Percentiles rank a stretch among this genome's conserved stretches.
Conservation (phyloP, 83 land plant genomes). For the Thuja plicata region DNA sequence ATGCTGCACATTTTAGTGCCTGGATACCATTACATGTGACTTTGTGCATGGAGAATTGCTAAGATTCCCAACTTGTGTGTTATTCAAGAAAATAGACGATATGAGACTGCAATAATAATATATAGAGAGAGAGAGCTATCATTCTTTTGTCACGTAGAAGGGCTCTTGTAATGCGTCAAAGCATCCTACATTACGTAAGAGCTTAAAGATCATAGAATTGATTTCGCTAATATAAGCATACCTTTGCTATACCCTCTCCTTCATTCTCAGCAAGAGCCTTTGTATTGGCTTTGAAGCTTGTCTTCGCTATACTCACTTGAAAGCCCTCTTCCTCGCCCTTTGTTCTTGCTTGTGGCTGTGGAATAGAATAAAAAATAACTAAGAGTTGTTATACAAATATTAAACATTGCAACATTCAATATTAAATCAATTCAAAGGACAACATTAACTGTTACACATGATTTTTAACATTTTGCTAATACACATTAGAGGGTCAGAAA, state of each 20-base stretch:
- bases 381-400: conserved; percentile 5
- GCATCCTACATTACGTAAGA: background rate
- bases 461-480: background rate
- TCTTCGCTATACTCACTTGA: conserved; percentile 86
- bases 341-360: conserved; percentile 96
- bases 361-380: conserved; percentile 6
- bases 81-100: background rate
- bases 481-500: background rate
- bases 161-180: background rate
- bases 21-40: background rate
- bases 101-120: background rate
- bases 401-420: background rate
- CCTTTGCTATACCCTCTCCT: conserved; percentile 99
- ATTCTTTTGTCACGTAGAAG: background rate
- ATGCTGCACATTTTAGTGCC: background rate
- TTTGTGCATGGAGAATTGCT: background rate
- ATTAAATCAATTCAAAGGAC: background rate
- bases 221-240: conserved; percentile 13
- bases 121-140: too few relatives aligned
- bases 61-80: background rate
- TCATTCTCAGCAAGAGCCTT: conserved; percentile 99
- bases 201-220: background rate
- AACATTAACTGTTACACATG: background rate
- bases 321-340: conserved; percentile 92
- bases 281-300: conserved; percentile 99